Conservation (phyloP, 1,139 yeast genomes). For the Debaryomyces coudertii region DNA sequence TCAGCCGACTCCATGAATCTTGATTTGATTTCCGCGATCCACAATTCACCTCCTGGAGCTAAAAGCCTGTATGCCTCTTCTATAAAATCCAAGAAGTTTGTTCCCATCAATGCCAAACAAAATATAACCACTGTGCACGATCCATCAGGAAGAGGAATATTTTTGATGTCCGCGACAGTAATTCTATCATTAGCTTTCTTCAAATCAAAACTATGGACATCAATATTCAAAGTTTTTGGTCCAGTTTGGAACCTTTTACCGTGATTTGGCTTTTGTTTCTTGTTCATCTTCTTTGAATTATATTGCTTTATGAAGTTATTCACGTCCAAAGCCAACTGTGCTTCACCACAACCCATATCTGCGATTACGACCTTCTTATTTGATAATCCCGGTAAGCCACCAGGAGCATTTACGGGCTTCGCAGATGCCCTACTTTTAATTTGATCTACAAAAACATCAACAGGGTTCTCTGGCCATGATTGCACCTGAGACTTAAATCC, state of each 20-base stretch:
- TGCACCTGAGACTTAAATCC: conserved; percentile 95
- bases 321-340: conserved; percentile 75
- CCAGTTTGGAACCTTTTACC: conserved; percentile 30
- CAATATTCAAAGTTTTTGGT: conserved; percentile 47
- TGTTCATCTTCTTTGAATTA: conserved; percentile 33
- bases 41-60: conserved; percentile 88
- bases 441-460: conserved; percentile 79
- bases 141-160: conserved; percentile 80
- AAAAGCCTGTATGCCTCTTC: conserved; percentile 86
- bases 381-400: conserved; percentile 80
- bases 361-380: conserved; percentile 71
- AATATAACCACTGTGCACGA: conserved; percentile 85
- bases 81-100: conserved; percentile 89
- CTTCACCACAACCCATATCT: conserved; percentile 99
- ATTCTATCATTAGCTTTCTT: conserved; percentile 84
- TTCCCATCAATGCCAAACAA: conserved; percentile 96
- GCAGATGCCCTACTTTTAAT: conserved; percentile 58
- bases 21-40: conserved; percentile 98
- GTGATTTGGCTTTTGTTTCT: conserved; percentile 34
- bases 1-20: conserved; percentile 65
- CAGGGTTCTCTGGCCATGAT: conserved; percentile 98
- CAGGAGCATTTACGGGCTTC: conserved; percentile 86
- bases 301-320: conserved; percentile 48
- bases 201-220: conserved; percentile 87
- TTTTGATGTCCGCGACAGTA: conserved; percentile 91